Evolutionary conservation across 2,329 filamentous ascomycete genomes (phyloP).

Genomic region (Neurospora sp.): DNA sequence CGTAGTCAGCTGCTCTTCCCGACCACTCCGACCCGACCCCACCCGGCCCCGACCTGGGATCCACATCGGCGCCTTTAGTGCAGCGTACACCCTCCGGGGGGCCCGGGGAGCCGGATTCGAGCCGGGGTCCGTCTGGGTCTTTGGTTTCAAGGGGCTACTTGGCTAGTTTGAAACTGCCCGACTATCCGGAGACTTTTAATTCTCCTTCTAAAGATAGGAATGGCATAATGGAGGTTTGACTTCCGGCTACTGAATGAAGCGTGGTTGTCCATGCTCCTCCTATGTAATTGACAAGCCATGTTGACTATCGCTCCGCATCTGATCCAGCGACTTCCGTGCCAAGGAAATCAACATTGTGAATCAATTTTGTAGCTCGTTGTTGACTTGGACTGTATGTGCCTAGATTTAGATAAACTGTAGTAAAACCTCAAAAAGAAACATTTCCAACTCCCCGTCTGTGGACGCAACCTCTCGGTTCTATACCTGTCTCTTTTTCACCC

Average conservation of each 20-base stretch:
- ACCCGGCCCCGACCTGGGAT: background rate
- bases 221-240: background rate
- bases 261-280: background rate
- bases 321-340: background rate
- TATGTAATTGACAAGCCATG: background rate
- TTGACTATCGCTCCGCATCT: background rate
- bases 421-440: slow-evolving; percentile 7
- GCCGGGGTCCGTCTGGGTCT: background rate
- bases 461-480: background rate
- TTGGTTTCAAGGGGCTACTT: background rate
- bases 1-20: too few relatives aligned
- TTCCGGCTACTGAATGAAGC: background rate
- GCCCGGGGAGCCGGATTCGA: background rate
- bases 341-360: background rate
- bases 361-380: background rate
- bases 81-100: background rate
- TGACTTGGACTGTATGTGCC: background rate
- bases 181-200: background rate
- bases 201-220: background rate
- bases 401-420: slow-evolving; percentile 3
- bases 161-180: background rate
- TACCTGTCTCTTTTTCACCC: background rate
- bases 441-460: background rate
- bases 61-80: background rate
- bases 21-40: background rate